Percentiles rank a stretch among this genome's conserved stretches.
phyloP scores from a whole-genome alignment of 1,284 basidiomycete genomes.

The Singerocomus rubriflavus region DNA sequence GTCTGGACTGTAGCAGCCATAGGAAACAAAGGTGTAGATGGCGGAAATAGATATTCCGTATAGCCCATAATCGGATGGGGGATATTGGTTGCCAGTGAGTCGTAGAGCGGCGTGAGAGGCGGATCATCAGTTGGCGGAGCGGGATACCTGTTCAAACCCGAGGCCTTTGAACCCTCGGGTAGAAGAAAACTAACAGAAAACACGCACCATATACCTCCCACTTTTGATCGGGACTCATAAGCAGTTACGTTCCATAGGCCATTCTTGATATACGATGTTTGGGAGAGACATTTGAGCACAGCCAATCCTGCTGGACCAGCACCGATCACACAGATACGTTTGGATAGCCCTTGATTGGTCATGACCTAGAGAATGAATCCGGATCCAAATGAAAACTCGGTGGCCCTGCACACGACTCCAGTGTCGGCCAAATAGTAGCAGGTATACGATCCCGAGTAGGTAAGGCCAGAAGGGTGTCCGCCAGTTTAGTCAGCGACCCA shows the following conservation, averaged over 20 bases:
- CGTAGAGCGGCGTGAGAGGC: constrained; percentile 68
- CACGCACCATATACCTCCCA: constrained; percentile 72
- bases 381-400: neutral
- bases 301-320: constrained; percentile 67
- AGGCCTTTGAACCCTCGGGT: neutral
- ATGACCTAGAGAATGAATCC: constrained; percentile 5
- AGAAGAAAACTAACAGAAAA: neutral
- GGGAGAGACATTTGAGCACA: constrained; percentile 58
- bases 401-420: neutral
- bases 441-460: neutral
- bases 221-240: constrained; percentile 60
- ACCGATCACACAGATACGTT: constrained; percentile 64
- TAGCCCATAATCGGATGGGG: constrained; percentile 75
- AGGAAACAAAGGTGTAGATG: constrained; percentile 67
- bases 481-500: constrained; percentile 2
- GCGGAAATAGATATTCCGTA: constrained; percentile 59
- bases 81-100: constrained; percentile 72
- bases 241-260: constrained; percentile 56
- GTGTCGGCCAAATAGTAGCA: neutral
- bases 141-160: constrained; percentile 47
- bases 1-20: constrained; percentile 50
- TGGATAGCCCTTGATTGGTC: constrained; percentile 17
- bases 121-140: constrained; percentile 47
- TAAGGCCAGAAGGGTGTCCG: neutral
- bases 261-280: constrained; percentile 51